Evolutionary conservation across 352 stramenopile genomes (phyloP), one percentile per base, ranked within the genome.

Genomic region (Globisporangium cylindrosporum): DNA sequence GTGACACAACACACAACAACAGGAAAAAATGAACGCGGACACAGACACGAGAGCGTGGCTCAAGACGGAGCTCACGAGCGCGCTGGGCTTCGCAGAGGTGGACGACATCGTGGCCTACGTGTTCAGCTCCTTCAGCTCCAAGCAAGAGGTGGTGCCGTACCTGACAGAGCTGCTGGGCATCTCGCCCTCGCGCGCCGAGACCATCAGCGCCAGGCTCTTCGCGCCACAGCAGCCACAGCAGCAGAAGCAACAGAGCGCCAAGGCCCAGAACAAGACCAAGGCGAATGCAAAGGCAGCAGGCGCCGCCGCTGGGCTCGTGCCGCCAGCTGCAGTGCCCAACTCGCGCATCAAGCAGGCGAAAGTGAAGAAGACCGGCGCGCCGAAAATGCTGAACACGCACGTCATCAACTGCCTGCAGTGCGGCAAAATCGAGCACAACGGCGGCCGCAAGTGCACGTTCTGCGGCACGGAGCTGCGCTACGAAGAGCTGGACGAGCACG

Each of bases 351-450:
- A 87, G 51, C 69, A 79, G 64, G 73, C 75, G 27, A 81, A 77
- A 54, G 60, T 48, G 53, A 89, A 84, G 72, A 86, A 87, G 51
- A 69, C 68, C 25, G 59, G 59, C 15, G 34, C 56, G 6, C 68
- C 70, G 10, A 84, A 85, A 54, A 62, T 88, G 59, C 66, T 88
- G 58, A 78, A 90, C 64, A 67, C 75, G 46, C 80, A 75, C 25
- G 76, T 91, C 54, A 89, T 90, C 66, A 93, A 93, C 69, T 93
- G 85, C 62, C 69, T 93, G 41, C 72, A 77, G 20, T 93, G 85
- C 59, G 85, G 85, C 6, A 70, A 73, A 43, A 88, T 93, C 66
- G 85, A 93, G 74, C 73, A 78, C 70, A 90, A 91, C 54, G 80
- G 73, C 59, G 73, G 66, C 9, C 78, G 78, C 18, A 67, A 73